Percentiles rank a stretch among this genome's conserved stretches.
Conservation (phyloP, 306 rosid genomes). For the Gynostemma pentaphyllum region DNA sequence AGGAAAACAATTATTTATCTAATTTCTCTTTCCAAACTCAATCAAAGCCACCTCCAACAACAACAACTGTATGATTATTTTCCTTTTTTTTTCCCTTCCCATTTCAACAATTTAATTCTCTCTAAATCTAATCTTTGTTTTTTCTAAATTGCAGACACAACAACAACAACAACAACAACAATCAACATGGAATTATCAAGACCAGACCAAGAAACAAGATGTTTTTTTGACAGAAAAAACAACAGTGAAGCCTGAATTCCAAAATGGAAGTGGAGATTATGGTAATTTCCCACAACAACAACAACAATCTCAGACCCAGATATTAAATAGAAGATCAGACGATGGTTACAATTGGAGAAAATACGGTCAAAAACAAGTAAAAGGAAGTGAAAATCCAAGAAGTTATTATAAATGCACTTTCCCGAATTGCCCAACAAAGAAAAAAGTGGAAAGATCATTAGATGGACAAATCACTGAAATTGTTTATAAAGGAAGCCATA, state of each 20-base stretch:
- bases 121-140: background rate
- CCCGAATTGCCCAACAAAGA: constrained; percentile 89
- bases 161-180: constrained; percentile 33
- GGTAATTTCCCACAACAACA: constrained; percentile 28
- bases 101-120: background rate
- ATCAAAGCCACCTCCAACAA: constrained; percentile 28
- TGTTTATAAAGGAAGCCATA: constrained; percentile 87
- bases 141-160: constrained; percentile 10
- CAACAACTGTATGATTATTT: constrained; percentile 9
- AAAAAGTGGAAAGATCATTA: constrained; percentile 76
- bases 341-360: constrained; percentile 98
- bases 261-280: constrained; percentile 14
- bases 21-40: constrained; percentile 58
- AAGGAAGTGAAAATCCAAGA: constrained; percentile 97
- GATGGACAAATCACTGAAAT: constrained; percentile 93
- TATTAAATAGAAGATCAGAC: constrained; percentile 55
- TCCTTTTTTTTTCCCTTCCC: no score
- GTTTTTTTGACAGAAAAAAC: constrained; percentile 27
- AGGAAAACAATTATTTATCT: constrained; percentile 41
- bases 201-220: constrained; percentile 32
- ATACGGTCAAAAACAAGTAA: constrained; percentile 94
- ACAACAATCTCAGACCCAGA: constrained; percentile 44
- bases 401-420: constrained; percentile 92
- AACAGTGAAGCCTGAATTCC: constrained; percentile 42
- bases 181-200: constrained; percentile 57